Base-by-base conservation (phyloP, 164 flowering plant genomes). In the Litsea cubeba region DNA sequence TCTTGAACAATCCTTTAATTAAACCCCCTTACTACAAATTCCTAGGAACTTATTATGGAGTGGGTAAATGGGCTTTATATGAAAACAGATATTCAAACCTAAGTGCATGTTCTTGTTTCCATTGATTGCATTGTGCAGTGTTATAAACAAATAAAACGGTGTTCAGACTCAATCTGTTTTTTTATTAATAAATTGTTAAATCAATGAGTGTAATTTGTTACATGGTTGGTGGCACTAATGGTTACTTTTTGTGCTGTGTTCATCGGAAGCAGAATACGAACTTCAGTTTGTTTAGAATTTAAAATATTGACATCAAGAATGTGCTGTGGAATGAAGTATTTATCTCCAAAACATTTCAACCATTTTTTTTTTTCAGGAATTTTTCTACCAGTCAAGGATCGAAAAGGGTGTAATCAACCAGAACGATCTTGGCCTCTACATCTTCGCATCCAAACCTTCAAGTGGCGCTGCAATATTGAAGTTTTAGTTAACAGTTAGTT, bases 361-460 rank as follows among this genome's bases (percentile, higher is more conserved):
- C 22, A 11, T 24, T 62, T 23, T 10, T 63, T 62, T 10, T 63
- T 66, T 20, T 50, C 94, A 93, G 96, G 92, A 90, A 69, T 74
- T 75, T 15, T 93, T 82, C 80, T 93, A 84, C 77, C 84, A 85
- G 74, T 79, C 93, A 10, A 91, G 99, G 79, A 88, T 93, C 11
- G 88, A 88, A 5, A 85, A 76, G 68, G 96, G 98, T 26, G 74
- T 89, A 54, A 88, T 93, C 68, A 54, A 54, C n/a, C 12, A 54
- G 17, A 54, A 17, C 3, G n/a, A 54, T 54, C 60, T 54, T 20
- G 60, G 60, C 60, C 60, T 54, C 60, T 54, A 3, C n/a, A 15
- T 15, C n/a, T 54, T 54, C 7, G 60, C 60, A 15, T 54, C 60
- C 17, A 54, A 54, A 14, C 60, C 60, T 3, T 54, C 60, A 54